Percentiles rank a stretch among this genome's conserved stretches.
phyloP scores from a whole-genome alignment of 176 grass and related monocot genomes.

The Poa pratensis region DNA sequence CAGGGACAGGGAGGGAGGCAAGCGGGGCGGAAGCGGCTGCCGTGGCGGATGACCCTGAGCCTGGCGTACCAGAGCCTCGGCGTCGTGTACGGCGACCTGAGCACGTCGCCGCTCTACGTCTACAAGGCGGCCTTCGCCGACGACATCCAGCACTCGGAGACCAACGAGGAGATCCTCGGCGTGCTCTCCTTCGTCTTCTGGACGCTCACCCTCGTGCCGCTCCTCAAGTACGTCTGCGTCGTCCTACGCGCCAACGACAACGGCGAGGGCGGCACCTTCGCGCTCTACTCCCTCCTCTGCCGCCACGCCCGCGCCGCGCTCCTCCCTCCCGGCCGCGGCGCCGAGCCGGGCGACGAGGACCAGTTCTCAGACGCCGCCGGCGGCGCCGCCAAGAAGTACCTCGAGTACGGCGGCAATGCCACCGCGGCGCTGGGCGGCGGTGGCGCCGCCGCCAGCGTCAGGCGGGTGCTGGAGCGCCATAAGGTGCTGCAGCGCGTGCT shows the following conservation, averaged over 20 bases:
- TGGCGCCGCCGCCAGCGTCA: conserved; percentile 47
- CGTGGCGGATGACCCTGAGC: conserved; percentile 83
- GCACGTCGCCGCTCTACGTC: conserved; percentile 94
- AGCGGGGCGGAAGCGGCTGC: conserved; percentile 34
- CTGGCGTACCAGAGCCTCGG: conserved; percentile 94
- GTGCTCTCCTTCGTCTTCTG: conserved; percentile 99
- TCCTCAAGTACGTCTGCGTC: conserved; percentile 98
- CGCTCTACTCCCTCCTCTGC: conserved; percentile 96
- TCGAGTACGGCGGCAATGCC: conserved; percentile 49
- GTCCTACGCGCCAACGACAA: conserved; percentile 96
- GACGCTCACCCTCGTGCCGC: conserved; percentile 92
- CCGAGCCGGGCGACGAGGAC: conserved; percentile 43
- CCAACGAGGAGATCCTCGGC: conserved; percentile 96
- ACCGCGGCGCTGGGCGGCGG: background rate
- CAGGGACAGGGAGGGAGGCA: conserved; percentile 7
- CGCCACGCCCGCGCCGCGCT: conserved; percentile 89
- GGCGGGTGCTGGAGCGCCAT: conserved; percentile 68
- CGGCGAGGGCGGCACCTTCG: conserved; percentile 98
- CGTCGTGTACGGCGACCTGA: conserved; percentile 95
- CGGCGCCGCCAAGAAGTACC: conserved; percentile 36
- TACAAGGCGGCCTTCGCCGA: conserved; percentile 97
- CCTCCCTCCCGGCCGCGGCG: conserved; percentile 54
- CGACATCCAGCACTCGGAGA: conserved; percentile 98
- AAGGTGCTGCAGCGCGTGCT: conserved; percentile 76
- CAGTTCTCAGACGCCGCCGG: conserved; percentile 57